Conservation (phyloP, 768 basidiomycete genomes). For the Boletus insuetus region DNA sequence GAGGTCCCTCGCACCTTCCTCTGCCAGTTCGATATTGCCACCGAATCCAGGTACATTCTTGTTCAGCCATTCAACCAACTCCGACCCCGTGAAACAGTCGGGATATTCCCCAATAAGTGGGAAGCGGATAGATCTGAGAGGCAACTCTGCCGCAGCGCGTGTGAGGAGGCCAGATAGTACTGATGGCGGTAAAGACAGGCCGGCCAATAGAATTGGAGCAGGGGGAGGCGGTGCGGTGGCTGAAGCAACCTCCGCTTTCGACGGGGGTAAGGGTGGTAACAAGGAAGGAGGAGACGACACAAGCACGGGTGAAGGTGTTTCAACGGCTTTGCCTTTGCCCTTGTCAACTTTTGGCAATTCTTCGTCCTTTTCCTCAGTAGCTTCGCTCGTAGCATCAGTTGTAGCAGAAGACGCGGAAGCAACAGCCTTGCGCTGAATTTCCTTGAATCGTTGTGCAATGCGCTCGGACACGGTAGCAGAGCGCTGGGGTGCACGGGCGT, state of each 20-base stretch:
- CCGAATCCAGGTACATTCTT: constrained; percentile 75
- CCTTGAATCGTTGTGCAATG: constrained; percentile 77
- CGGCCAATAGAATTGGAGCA: constrained; percentile 69
- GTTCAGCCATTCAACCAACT: constrained; percentile 83
- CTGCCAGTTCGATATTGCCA: constrained; percentile 74
- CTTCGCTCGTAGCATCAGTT: constrained; percentile 20
- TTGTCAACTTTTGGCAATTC: constrained; percentile 67
- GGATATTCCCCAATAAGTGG: constrained; percentile 82
- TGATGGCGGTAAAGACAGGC: constrained; percentile 62
- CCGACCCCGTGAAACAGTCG: constrained; percentile 86
- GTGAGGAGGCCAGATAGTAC: constrained; percentile 68
- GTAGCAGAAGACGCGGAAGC: constrained; percentile 31
- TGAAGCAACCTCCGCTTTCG: constrained; percentile 36
- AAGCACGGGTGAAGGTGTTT: constrained; percentile 31
- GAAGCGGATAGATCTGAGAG: constrained; percentile 67
- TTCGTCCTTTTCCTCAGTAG: constrained; percentile 33
- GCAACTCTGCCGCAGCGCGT: constrained; percentile 70
- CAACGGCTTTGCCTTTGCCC: constrained; percentile 70
- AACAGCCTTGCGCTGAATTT: constrained; percentile 61
- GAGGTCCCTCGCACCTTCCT: constrained; percentile 60
- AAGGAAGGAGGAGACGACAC: constrained; percentile 58
- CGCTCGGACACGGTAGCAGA: constrained; percentile 84
- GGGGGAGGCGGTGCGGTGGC: constrained; percentile 39
- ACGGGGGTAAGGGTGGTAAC: constrained; percentile 58
- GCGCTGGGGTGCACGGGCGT: constrained; percentile 54